Percentiles rank a stretch among this genome's conserved stretches.
Evolutionary conservation across 306 rosid genomes (phyloP).

Genomic region (Lathyrus oleraceus): DNA sequence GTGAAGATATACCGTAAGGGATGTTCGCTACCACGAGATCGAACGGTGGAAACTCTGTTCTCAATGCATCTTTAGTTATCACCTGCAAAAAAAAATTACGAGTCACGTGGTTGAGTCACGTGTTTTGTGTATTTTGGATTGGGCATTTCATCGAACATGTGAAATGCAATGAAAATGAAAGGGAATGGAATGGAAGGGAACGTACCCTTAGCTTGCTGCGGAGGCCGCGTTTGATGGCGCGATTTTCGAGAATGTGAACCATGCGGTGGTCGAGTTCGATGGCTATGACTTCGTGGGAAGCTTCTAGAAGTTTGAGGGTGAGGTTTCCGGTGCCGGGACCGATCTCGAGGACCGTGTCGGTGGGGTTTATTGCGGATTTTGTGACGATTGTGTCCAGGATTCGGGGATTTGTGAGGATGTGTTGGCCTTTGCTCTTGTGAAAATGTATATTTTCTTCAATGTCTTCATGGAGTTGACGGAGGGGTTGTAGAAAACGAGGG

Average conservation of each 20-base stretch:
- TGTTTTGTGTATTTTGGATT: not conserved
- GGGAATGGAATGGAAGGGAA: not conserved
- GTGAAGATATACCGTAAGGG: slow-evolving; percentile 82
- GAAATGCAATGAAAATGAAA: not conserved
- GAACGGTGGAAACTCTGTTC: slow-evolving; percentile 65
- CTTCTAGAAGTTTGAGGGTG: slow-evolving; percentile 79
- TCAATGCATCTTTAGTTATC: slow-evolving; percentile 68
- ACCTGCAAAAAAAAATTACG: slow-evolving; percentile 44
- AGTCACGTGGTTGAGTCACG: not conserved
- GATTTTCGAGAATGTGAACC: slow-evolving; percentile 69
- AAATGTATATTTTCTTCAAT: slow-evolving; percentile 41
- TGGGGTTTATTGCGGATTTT: slow-evolving; percentile 63
- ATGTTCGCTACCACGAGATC: slow-evolving; percentile 88
- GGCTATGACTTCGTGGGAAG: slow-evolving; percentile 61
- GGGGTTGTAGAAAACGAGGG: not conserved
- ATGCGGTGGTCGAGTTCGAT: slow-evolving; percentile 75
- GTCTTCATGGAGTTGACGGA: slow-evolving; percentile 39
- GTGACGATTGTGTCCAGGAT: slow-evolving; percentile 64
- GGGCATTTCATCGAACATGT: slow-evolving; percentile 34
- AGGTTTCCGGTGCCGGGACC: slow-evolving; percentile 98
- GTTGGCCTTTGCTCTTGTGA: slow-evolving; percentile 85
- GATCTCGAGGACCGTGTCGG: slow-evolving; percentile 91
- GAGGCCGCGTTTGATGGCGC: slow-evolving; percentile 45
- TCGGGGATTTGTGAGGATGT: slow-evolving; percentile 72
- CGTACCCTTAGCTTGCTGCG: slow-evolving; percentile 49